Conservation (phyloP, 257 asterid species). For the Dorcoceras hygrometricum region DNA sequence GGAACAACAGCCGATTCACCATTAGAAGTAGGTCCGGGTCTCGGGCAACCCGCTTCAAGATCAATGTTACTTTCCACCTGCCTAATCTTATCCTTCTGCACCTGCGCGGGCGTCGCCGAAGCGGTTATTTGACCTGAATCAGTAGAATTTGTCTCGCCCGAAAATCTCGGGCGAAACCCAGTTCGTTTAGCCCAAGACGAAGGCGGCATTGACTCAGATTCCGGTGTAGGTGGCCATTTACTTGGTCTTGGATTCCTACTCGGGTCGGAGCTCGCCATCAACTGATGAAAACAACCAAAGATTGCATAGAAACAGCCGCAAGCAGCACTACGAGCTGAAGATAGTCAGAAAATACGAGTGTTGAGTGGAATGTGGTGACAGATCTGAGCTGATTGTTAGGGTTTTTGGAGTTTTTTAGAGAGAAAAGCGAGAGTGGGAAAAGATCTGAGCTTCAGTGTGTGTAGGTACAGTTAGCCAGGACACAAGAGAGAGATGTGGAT, state of each 20-base stretch:
- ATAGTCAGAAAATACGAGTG: background rate
- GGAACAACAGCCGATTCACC: conserved; percentile 49
- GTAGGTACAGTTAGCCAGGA: no score
- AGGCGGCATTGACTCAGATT: conserved; percentile 75
- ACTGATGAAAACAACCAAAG: background rate
- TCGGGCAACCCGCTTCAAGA: conserved; percentile 71
- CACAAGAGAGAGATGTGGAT: no score
- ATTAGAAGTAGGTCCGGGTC: conserved; percentile 45
- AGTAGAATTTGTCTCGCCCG: conserved; percentile 85
- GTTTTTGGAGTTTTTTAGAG: conserved; percentile 32
- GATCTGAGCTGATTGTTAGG: conserved; percentile 49
- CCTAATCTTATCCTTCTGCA: conserved; percentile 28
- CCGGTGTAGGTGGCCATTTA: conserved; percentile 80
- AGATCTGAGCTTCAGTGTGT: no score
- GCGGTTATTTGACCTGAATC: conserved; percentile 68
- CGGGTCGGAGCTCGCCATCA: conserved; percentile 76
- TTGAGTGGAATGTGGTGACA: conserved; percentile 20
- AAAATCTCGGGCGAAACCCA: conserved; percentile 90
- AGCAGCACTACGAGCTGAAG: background rate
- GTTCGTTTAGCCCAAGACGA: conserved; percentile 94
- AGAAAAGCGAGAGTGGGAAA: background rate
- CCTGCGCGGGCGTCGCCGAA: conserved; percentile 35
- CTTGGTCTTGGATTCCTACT: conserved; percentile 64
- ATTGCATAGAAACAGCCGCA: conserved; percentile 25
- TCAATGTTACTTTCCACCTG: conserved; percentile 46